These are phyloP conservation scores for Plasmodium knowlesi DNA, from an alignment of 169 alveolate species.

Conservation along the genomic window DNA sequence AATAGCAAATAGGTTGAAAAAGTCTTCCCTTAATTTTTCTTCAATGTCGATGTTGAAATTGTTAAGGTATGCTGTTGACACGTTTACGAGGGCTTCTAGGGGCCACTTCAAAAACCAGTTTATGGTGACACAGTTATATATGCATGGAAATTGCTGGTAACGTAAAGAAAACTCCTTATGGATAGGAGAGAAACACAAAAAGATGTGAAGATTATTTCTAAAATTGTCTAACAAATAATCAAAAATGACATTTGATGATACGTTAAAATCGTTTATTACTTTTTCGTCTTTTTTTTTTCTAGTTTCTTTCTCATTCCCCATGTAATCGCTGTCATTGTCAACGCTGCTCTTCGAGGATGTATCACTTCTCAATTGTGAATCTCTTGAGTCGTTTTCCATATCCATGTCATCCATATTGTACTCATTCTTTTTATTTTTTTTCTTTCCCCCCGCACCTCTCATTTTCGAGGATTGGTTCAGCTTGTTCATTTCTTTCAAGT, in stretches of 20 bases:
- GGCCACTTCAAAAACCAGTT: constrained; percentile 98
- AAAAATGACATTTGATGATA: constrained; percentile 45
- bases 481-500: constrained; percentile 72
- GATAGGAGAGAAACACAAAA: constrained; percentile 96
- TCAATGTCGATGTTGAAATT: constrained; percentile 80
- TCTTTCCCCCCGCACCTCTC: constrained; percentile 77
- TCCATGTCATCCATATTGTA: constrained; percentile 24
- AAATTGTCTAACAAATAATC: constrained; percentile 93
- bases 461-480: constrained; percentile 84
- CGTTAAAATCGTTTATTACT: constrained; percentile 43
- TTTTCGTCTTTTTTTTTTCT: constrained; percentile 60
- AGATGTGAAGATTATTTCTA: constrained; percentile 95
- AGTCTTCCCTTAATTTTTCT: constrained; percentile 53
- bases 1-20: constrained; percentile 66
- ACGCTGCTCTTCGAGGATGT: constrained; percentile 72
- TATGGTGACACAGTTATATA: constrained; percentile 95
- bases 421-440: constrained; percentile 72
- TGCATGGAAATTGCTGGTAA: constrained; percentile 97
- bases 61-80: constrained; percentile 91
- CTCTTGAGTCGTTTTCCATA: constrained; percentile 43
- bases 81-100: constrained; percentile 96
- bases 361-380: constrained; percentile 57
- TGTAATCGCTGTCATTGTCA: constrained; percentile 77
- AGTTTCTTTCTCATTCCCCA: constrained; percentile 58
- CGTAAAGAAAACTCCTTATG: constrained; percentile 96